Percentiles rank a stretch among this genome's conserved stretches.
phyloP scores from a whole-genome alignment of 192 early-diverging fungal genomes.

The Coemansia sp. region DNA sequence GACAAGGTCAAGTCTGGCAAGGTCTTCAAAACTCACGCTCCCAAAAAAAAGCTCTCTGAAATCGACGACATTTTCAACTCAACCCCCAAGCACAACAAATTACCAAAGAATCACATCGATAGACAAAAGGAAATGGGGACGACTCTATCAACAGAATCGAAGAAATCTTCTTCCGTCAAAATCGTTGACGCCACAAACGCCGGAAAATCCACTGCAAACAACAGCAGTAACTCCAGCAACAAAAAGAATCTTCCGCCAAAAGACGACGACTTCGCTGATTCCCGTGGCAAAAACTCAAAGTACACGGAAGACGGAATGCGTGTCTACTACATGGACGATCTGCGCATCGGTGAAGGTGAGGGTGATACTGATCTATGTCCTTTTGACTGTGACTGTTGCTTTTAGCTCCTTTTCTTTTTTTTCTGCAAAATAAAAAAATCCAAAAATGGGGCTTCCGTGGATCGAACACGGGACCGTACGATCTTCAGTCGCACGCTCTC shows the following conservation, averaged over 20 bases:
- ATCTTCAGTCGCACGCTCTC: slow-evolving; percentile 43
- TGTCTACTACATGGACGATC: slow-evolving; percentile 48
- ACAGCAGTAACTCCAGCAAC: not conserved
- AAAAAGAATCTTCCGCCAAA: slow-evolving; percentile 9
- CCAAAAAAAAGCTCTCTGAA: slow-evolving; percentile 21
- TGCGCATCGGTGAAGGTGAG: slow-evolving; percentile 45
- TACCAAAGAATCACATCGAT: not conserved
- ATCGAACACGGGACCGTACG: slow-evolving; percentile 42
- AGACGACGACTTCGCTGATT: slow-evolving; percentile 39
- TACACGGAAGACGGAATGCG: slow-evolving; percentile 51
- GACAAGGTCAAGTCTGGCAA: slow-evolving; percentile 19
- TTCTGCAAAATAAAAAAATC: slow-evolving; percentile 6
- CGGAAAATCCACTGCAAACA: not conserved
- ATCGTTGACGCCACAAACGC: slow-evolving; percentile 33
- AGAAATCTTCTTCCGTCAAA: slow-evolving; percentile 11
- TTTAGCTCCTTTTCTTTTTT: slow-evolving; percentile 1
- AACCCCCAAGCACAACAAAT: not conserved
- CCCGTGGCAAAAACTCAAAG: slow-evolving; percentile 40
- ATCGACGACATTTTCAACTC: slow-evolving; percentile 48
- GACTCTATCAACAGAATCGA: not conserved
- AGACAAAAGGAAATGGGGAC: not conserved
- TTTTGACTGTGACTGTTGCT: slow-evolving; percentile 51
- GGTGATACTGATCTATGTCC: slow-evolving; percentile 45
- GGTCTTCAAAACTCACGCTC: slow-evolving; percentile 8
- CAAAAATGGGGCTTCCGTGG: slow-evolving; percentile 36